A percentile compares a stretch with the other conserved stretches of the same genome.
These are phyloP conservation scores for Fusarium decemcellulare DNA, from an alignment of 2,329 filamentous ascomycete genomes.

Conservation along the genomic window DNA sequence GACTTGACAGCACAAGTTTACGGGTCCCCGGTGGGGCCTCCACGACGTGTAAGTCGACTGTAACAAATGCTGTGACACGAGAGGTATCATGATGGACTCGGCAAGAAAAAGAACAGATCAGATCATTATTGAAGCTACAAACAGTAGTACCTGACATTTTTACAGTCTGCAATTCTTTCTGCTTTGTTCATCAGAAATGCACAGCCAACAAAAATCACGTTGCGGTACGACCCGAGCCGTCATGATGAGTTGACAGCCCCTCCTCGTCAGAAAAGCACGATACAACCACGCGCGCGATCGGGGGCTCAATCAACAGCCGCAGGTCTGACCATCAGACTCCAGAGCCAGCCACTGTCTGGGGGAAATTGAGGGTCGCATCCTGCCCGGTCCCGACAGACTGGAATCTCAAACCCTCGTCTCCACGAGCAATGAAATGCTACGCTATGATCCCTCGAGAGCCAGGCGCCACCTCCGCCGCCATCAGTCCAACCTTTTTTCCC, in stretches of 20 bases:
- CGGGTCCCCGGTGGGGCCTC: no score
- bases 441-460: conserved; percentile 7
- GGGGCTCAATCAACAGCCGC: neutral
- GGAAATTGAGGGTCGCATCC: conserved; percentile 1
- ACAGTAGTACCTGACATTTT: no score
- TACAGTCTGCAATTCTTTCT: neutral
- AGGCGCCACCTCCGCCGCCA: conserved; percentile 16
- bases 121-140: no score
- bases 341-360: neutral
- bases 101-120: no score
- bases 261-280: neutral
- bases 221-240: conserved; percentile 8
- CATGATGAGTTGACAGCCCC: neutral
- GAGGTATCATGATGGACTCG: no score
- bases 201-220: neutral
- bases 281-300: neutral
- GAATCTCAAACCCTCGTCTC: neutral
- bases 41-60: no score
- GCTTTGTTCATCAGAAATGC: neutral
- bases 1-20: no score
- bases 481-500: neutral
- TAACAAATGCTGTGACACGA: no score
- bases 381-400: neutral
- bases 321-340: neutral
- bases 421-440: neutral